A percentile compares a stretch with the other conserved stretches of the same genome.
Evolutionary conservation across 768 basidiomycete genomes (phyloP).

Genomic region (Pleurotus eryngii): DNA sequence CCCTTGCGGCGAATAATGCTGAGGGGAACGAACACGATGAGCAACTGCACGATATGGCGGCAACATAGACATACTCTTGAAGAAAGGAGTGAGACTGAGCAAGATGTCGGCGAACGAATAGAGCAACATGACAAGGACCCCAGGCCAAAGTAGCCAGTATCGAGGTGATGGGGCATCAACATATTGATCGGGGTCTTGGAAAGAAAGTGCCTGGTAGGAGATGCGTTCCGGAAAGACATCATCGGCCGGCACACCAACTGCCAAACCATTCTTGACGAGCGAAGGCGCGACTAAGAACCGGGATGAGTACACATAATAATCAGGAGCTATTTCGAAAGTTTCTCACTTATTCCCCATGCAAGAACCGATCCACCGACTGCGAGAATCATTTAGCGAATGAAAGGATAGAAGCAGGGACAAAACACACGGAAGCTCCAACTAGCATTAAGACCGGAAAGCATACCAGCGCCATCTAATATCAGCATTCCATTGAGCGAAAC

Average conservation of each 20-base stretch:
- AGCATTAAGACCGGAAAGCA: constrained; percentile 55
- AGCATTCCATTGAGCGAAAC: constrained; percentile 35
- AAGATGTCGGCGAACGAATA: constrained; percentile 55
- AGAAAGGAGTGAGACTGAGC: constrained; percentile 34
- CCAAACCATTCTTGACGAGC: constrained; percentile 49
- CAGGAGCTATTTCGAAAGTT: background rate
- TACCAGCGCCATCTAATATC: constrained; percentile 39
- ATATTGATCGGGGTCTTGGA: constrained; percentile 39
- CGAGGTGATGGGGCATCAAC: constrained; percentile 46
- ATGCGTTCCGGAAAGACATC: constrained; percentile 38
- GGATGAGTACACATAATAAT: background rate
- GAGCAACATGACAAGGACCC: constrained; percentile 58
- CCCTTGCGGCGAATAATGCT: constrained; percentile 10
- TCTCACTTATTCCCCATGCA: constrained; percentile 58
- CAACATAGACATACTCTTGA: constrained; percentile 21
- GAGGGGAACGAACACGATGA: background rate
- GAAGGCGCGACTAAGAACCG: constrained; percentile 42
- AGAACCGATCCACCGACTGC: constrained; percentile 51
- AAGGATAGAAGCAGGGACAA: background rate
- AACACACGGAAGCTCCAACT: constrained; percentile 55
- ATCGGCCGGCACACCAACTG: constrained; percentile 36
- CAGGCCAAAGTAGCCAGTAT: constrained; percentile 64
- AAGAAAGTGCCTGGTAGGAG: constrained; percentile 43
- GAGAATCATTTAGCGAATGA: constrained; percentile 9
- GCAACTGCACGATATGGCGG: background rate